These are phyloP conservation scores for Mycena metata DNA, from an alignment of 768 basidiomycete species.

Conservation along the genomic window DNA sequence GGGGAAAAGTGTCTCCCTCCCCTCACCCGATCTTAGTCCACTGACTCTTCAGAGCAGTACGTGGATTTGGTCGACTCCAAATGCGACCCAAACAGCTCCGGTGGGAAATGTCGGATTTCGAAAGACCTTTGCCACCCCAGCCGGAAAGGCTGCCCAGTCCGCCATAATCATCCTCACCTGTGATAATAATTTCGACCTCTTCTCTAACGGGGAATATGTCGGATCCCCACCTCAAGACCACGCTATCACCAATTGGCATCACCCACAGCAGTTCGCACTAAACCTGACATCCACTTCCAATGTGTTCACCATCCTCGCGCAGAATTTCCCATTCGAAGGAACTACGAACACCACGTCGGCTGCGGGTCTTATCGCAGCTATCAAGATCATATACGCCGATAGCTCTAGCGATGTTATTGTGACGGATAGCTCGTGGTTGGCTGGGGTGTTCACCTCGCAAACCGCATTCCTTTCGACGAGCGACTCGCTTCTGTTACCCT, in stretches of 20 bases:
- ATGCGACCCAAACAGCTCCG: not conserved
- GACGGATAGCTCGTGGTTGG: constrained; percentile 27
- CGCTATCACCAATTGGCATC: not conserved
- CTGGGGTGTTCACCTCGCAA: not conserved
- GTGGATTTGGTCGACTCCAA: constrained; percentile 28
- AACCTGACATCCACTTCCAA: constrained; percentile 13
- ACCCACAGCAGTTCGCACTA: constrained; percentile 21
- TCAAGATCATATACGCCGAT: constrained; percentile 19
- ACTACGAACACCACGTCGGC: not conserved
- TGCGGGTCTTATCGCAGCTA: constrained; percentile 20
- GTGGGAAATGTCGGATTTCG: constrained; percentile 26
- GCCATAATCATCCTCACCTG: constrained; percentile 14
- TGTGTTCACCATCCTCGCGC: constrained; percentile 14
- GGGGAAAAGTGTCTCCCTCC: constrained; percentile 14
- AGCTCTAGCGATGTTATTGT: constrained; percentile 7
- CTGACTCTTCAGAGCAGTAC: constrained; percentile 9
- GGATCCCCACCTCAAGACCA: constrained; percentile 1
- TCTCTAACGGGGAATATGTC: constrained; percentile 4
- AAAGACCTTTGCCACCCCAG: constrained; percentile 3
- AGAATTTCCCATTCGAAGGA: not conserved
- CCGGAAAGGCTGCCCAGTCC: constrained; percentile 21
- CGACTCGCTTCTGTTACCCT: not conserved
- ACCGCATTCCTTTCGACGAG: constrained; percentile 11
- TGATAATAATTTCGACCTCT: constrained; percentile 21
- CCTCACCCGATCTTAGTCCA: not conserved